phyloP scores from a whole-genome alignment of 345 rosid genomes.

The Rhodamnia argentea region DNA sequence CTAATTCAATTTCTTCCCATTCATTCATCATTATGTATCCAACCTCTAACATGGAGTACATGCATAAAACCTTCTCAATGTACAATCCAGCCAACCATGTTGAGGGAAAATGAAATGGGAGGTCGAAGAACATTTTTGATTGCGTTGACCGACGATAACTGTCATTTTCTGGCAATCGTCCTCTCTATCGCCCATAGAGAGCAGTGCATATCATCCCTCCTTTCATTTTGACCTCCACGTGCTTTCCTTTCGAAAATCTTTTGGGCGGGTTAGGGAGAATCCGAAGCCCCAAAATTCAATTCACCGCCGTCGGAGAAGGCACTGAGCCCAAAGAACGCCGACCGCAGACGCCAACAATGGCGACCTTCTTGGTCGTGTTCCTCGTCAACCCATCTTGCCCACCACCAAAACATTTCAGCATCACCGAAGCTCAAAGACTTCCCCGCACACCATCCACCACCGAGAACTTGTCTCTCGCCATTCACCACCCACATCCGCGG shows the following conservation, averaged over 20 bases:
- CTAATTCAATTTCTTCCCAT: too few relatives aligned
- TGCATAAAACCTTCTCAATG: background rate
- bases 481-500: conserved; percentile 56
- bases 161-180: conserved; percentile 51
- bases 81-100: fast-evolving
- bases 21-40: too few relatives aligned
- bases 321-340: conserved; percentile 7
- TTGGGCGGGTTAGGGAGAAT: conserved; percentile 38
- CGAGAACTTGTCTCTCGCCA: conserved; percentile 56
- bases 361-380: conserved; percentile 29
- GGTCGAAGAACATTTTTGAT: background rate
- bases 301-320: conserved; percentile 7
- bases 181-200: conserved; percentile 77
- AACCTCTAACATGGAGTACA: background rate
- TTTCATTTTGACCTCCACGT: conserved; percentile 29
- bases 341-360: conserved; percentile 24
- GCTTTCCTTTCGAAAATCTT: background rate
- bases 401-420: conserved; percentile 3
- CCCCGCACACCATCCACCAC: conserved; percentile 66
- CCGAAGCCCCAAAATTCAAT: conserved; percentile 31
- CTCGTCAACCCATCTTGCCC: conserved; percentile 26
- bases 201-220: background rate
- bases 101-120: too few relatives aligned
- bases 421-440: conserved; percentile 81
- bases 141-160: background rate